Evolutionary conservation across 108 stramenopile species (phyloP), one percentile per base, ranked within the genome.

Genomic region (Skeletonema menzelii): DNA sequence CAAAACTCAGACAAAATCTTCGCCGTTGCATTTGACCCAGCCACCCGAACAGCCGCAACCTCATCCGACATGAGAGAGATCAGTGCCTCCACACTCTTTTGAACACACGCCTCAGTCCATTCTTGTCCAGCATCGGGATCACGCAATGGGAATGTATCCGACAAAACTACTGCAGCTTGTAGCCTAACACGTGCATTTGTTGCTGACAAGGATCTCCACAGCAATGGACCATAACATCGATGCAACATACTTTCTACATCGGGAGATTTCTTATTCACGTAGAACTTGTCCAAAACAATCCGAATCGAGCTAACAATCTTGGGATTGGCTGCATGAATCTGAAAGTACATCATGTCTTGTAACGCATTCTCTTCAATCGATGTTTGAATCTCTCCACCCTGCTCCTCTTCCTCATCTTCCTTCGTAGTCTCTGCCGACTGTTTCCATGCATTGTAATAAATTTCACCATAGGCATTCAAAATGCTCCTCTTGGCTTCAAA

Each of bases 71-170:
- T 82, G 3, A 96, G 81, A 53, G 32, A 65, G 11, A 76, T 27
- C 14, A 99, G 57, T 19, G 88, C 85, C 24, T 68, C 80, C 26
- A 87, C 85, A 63, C 86, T 89, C 70, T 91, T 94, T 32, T 84
- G 37, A n/a, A 98, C 70, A 22, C 71, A 64, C 32, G 70, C 61
- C 31, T 91, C 92, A 31, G 76, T 82, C 34, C 82, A 75, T 8
- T 63, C 78, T 17, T 79, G 64, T 17, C 82, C 73, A 47, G 64
- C 68, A 13, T 38, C 28, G 10, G 94, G 87, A 71, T 97, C 88
- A n/a, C 90, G 92, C 27, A 99, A 76, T 5, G 98, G 98, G 84
- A 98, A 99, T 24, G 95, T 94, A 49, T 93, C 88, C 6, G 82
- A 90, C 35, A 98, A 80, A 1, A 98, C 77, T 0, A 38, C 49